Evolutionary conservation across 176 grass and related monocot species (phyloP).

Genomic region (Avena eriantha): DNA sequence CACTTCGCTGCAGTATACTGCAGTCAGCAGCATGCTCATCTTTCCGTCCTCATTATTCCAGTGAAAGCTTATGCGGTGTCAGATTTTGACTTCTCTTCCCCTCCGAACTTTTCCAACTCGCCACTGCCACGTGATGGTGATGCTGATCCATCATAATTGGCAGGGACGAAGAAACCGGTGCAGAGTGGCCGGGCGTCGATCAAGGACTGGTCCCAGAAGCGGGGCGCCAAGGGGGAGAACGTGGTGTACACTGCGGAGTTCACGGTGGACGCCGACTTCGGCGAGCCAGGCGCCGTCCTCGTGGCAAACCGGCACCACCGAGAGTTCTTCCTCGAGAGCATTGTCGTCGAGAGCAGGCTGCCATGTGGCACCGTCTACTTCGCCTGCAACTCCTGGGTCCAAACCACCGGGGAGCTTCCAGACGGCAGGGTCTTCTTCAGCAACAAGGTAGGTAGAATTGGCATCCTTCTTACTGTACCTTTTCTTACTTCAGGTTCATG

Average conservation of each 20-base stretch:
- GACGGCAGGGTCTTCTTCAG: slow-evolving; percentile 87
- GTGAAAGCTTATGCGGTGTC: slow-evolving; percentile 31
- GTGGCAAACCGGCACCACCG: slow-evolving; percentile 79
- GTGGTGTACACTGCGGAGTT: slow-evolving; percentile 94
- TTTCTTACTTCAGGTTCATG: neutral
- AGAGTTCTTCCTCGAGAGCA: slow-evolving; percentile 96
- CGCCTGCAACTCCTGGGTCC: slow-evolving; percentile 90
- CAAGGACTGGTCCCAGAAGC: slow-evolving; percentile 89
- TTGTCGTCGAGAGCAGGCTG: slow-evolving; percentile 77
- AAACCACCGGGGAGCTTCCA: slow-evolving; percentile 70
- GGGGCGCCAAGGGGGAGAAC: slow-evolving; percentile 67
- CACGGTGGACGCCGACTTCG: slow-evolving; percentile 70
- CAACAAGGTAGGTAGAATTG: slow-evolving; percentile 62
- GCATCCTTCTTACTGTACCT: neutral
- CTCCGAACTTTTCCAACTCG: slow-evolving; percentile 25
- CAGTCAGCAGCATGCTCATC: slow-evolving; percentile 25
- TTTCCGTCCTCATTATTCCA: neutral
- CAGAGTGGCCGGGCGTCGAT: slow-evolving; percentile 63
- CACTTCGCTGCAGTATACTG: neutral
- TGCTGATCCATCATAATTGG: neutral
- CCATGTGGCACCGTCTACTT: slow-evolving; percentile 75
- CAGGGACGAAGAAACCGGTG: slow-evolving; percentile 73
- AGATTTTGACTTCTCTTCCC: slow-evolving; percentile 39
- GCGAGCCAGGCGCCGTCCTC: slow-evolving; percentile 76
- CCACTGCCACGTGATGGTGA: neutral